A percentile compares a stretch with the other conserved stretches of the same genome.
Conservation (phyloP, 805 yeast species). For the Kodamaea laetipori region DNA sequence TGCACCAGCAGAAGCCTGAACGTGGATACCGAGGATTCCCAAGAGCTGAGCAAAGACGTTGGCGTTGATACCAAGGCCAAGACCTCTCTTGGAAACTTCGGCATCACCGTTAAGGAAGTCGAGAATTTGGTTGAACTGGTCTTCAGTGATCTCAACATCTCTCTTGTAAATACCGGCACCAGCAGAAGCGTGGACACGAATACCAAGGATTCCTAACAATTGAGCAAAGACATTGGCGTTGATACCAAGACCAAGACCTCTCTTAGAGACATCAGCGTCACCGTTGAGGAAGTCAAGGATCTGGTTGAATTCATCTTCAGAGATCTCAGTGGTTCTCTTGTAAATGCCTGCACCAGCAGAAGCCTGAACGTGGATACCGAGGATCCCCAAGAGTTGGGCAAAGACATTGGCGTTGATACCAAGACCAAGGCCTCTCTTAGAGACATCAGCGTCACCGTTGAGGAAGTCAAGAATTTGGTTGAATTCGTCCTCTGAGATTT, state of each 20-base stretch:
- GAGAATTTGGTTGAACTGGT: conserved; percentile 7
- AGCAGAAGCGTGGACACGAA: conserved; percentile 15
- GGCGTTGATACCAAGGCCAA: conserved; percentile 6
- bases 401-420: conserved; percentile 17
- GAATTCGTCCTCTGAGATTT: too few species aligned
- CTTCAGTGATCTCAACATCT: conserved; percentile 15
- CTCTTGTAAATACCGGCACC: conserved; percentile 14
- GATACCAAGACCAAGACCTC: conserved; percentile 14
- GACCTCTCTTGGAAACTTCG: conserved; percentile 10
- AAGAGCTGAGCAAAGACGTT: conserved; percentile 9
- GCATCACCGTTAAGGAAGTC: conserved; percentile 11
- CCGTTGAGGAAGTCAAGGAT: not conserved
- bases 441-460: conserved; percentile 3
- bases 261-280: conserved; percentile 12
- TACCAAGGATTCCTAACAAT: conserved; percentile 6
- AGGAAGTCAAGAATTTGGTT: too few species aligned
- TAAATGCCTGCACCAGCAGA: conserved; percentile 12
- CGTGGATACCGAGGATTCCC: conserved; percentile 4
- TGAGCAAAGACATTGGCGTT: conserved; percentile 9
- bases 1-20: too few species aligned
- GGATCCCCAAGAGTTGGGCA: conserved; percentile 13
- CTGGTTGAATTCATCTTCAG: not conserved
- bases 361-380: conserved; percentile 15
- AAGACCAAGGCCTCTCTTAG: not conserved
- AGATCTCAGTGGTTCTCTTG: conserved; percentile 3